Conservation (phyloP, 108 stramenopile genomes). For the Nitzschia sp. region DNA sequence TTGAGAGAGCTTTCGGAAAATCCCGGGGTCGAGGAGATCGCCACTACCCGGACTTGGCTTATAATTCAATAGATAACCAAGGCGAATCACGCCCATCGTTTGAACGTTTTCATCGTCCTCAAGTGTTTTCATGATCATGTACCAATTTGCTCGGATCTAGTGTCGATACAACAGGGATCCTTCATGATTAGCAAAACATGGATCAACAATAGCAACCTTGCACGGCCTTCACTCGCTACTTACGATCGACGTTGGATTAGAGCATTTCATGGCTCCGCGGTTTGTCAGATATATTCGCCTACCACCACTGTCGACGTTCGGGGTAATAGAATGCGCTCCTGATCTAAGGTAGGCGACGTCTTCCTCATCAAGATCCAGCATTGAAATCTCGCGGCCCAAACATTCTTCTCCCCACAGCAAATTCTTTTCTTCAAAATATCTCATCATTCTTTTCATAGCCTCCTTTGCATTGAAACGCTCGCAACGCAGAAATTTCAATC, state of each 20-base stretch:
- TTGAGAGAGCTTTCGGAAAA: background rate
- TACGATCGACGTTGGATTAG: background rate
- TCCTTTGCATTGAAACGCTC: constrained; percentile 3
- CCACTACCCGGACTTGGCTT: background rate
- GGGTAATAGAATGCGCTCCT: background rate
- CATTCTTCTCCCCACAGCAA: background rate
- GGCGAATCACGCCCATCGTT: background rate
- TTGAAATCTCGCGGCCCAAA: background rate
- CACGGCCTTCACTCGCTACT: background rate
- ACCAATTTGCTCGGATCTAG: background rate
- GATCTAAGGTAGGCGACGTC: background rate
- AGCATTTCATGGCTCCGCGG: background rate
- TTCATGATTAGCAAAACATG: background rate
- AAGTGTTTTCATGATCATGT: background rate
- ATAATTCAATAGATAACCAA: background rate
- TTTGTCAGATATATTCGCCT: background rate
- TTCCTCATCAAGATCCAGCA: constrained; percentile 5
- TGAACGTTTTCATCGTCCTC: background rate
- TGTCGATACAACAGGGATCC: no score
- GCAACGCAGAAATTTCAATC: background rate
- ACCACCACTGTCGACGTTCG: background rate
- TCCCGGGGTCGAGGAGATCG: background rate
- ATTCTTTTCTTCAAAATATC: background rate
- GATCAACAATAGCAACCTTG: no score
- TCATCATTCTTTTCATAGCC: background rate